A percentile compares a stretch with the other conserved stretches of the same genome.
phyloP scores from a whole-genome alignment of 2,329 filamentous ascomycete genomes.

The Fonsecaea erecta region DNA sequence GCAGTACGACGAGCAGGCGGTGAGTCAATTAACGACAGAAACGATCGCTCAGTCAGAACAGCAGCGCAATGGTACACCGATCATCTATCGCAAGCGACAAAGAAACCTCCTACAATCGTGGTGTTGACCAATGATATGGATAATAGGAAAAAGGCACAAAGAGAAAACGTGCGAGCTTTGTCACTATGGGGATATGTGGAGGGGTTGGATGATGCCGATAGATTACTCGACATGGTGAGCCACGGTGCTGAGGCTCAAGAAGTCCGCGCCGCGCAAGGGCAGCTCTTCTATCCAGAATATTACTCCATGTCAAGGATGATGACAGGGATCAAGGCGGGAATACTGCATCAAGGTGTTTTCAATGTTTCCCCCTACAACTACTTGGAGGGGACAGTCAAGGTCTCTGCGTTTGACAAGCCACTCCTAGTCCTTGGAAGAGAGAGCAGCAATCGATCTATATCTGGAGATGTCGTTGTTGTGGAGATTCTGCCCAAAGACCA shows the following conservation, averaged over 20 bases:
- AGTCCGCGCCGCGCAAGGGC: conserved; percentile 65
- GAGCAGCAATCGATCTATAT: conserved; percentile 92
- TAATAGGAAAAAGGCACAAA: conserved; percentile 79
- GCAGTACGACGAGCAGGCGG: conserved; percentile 74
- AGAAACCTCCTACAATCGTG: conserved; percentile 74
- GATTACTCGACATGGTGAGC: conserved; percentile 90
- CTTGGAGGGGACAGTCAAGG: conserved; percentile 87
- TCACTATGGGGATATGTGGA: conserved; percentile 79
- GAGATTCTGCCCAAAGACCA: conserved; percentile 92
- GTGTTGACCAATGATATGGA: conserved; percentile 94
- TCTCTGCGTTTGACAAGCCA: conserved; percentile 85
- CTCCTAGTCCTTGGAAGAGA: conserved; percentile 88
- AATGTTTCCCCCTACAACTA: conserved; percentile 99
- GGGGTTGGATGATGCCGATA: conserved; percentile 80
- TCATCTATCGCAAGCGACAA: conserved; percentile 68
- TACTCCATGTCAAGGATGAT: conserved; percentile 88
- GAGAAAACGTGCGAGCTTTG: conserved; percentile 71
- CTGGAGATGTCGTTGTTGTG: conserved; percentile 90
- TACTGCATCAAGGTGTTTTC: conserved; percentile 92
- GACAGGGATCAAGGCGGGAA: conserved; percentile 86
- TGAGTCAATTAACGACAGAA: conserved; percentile 94
- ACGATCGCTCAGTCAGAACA: conserved; percentile 85
- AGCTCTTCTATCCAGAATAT: conserved; percentile 87
- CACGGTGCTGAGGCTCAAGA: conserved; percentile 72
- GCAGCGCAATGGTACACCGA: conserved; percentile 89